These are phyloP conservation scores for Deinandra increscens DNA, from an alignment of 129 eudicot genomes.

Conservation along the genomic window DNA sequence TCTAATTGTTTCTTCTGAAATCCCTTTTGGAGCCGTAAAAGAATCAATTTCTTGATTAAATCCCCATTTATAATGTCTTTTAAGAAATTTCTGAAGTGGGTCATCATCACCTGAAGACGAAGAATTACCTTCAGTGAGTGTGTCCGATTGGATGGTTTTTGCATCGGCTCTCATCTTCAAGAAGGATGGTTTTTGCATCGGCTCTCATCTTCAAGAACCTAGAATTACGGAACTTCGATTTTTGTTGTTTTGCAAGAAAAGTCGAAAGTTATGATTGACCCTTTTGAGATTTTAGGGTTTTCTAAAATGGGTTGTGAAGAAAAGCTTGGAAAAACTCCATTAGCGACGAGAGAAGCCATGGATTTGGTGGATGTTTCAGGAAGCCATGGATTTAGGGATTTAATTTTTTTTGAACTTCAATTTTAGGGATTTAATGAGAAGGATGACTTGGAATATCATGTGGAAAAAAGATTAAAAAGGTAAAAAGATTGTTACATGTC, in stretches of 20 bases:
- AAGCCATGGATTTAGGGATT: no score
- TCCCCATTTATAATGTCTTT: constrained; percentile 86
- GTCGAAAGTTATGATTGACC: constrained; percentile 32
- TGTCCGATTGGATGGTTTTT: constrained; percentile 37
- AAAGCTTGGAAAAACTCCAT: no score
- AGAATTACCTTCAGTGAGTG: constrained; percentile 49
- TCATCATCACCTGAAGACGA: constrained; percentile 48
- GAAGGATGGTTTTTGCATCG: constrained; percentile 48
- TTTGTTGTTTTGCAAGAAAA: constrained; percentile 20
- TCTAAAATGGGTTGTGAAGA: no score
- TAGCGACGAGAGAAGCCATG: no score
- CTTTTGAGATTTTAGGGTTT: no score
- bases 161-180: constrained; percentile 64
- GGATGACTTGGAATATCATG: no score
- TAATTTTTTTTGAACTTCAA: no score
- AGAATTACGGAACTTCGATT: constrained; percentile 31
- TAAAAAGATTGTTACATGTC: no score
- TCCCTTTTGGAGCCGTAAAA: constrained; percentile 77
- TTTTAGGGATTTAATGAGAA: no score
- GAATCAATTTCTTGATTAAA: no score
- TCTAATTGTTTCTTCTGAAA: constrained; percentile 77
- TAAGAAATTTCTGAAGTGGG: constrained; percentile 75
- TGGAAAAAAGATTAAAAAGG: no score
- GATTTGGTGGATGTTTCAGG: no score
- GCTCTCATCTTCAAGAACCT: constrained; percentile 59